phyloP scores from a whole-genome alignment of 1,139 yeast species.

The Kluyveromyces sp. region DNA sequence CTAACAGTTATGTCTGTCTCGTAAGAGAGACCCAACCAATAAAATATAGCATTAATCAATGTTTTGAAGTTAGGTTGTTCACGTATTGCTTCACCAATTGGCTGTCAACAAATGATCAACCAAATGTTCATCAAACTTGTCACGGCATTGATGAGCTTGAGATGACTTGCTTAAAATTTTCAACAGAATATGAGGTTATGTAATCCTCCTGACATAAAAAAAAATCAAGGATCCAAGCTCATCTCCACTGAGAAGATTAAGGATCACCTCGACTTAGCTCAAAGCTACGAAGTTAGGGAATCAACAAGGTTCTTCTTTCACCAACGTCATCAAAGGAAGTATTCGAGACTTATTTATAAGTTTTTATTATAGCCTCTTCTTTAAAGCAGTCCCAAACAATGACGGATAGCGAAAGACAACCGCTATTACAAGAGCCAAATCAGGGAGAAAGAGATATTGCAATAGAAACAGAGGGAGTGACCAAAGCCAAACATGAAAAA shows the following conservation, averaged over 20 bases:
- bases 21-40: constrained; percentile 83
- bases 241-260: neutral
- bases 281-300: too few relatives aligned
- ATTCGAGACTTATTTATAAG: neutral
- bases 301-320: too few relatives aligned
- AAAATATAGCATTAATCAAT: constrained; percentile 62
- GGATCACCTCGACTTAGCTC: too few relatives aligned
- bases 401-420: constrained; percentile 3
- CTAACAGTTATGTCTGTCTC: constrained; percentile 89
- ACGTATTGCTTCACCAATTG: too few relatives aligned
- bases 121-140: too few relatives aligned
- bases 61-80: neutral
- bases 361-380: too few relatives aligned
- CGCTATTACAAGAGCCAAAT: neutral
- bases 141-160: neutral
- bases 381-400: neutral
- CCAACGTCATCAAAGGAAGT: neutral
- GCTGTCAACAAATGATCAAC: too few relatives aligned
- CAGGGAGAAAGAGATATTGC: neutral
- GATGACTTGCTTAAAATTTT: neutral
- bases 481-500: neutral
- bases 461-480: neutral
- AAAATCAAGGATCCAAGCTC: neutral
- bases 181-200: neutral
- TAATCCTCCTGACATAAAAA: neutral